These are phyloP conservation scores for Abortiporus biennis DNA, from an alignment of 1,284 basidiomycete species.

Conservation along the genomic window DNA sequence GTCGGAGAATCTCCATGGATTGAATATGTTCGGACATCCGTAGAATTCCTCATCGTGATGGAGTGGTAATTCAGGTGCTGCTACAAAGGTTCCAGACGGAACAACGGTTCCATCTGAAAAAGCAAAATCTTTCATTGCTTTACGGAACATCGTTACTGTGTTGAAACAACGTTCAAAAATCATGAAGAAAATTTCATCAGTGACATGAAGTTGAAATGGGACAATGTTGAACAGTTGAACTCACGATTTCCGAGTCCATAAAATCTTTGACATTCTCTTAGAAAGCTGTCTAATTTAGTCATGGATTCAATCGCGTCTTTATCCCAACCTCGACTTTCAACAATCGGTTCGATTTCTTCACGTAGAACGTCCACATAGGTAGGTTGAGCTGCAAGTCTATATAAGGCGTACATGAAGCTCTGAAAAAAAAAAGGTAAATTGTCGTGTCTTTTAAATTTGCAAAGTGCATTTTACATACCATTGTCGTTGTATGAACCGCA, in stretches of 20 bases:
- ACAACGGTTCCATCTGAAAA: conserved; percentile 18
- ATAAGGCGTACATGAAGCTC: conserved; percentile 31
- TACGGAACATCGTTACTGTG: conserved; percentile 10
- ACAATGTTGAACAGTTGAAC: conserved; percentile 16
- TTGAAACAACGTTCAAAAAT: neutral
- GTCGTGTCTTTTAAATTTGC: neutral
- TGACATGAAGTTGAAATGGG: neutral
- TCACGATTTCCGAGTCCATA: conserved; percentile 24
- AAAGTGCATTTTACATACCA: conserved; percentile 25
- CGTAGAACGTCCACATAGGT: conserved; percentile 32
- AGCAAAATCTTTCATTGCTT: conserved; percentile 13
- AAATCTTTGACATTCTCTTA: conserved; percentile 35
- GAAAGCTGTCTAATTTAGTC: conserved; percentile 40
- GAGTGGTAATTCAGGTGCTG: conserved; percentile 2
- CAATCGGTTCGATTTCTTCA: conserved; percentile 33
- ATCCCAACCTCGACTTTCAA: conserved; percentile 37
- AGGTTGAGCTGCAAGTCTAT: conserved; percentile 30
- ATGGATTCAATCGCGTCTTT: conserved; percentile 34
- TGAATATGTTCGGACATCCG: conserved; percentile 8
- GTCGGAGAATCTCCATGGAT: conserved; percentile 9
- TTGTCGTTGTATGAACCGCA: conserved; percentile 33
- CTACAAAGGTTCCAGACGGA: conserved; percentile 14
- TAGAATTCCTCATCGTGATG: conserved; percentile 7
- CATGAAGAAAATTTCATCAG: neutral
- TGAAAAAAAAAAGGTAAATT: conserved; percentile 5